phyloP scores from a whole-genome alignment of 148 eudicot species.

The Persicaria maculosa region DNA sequence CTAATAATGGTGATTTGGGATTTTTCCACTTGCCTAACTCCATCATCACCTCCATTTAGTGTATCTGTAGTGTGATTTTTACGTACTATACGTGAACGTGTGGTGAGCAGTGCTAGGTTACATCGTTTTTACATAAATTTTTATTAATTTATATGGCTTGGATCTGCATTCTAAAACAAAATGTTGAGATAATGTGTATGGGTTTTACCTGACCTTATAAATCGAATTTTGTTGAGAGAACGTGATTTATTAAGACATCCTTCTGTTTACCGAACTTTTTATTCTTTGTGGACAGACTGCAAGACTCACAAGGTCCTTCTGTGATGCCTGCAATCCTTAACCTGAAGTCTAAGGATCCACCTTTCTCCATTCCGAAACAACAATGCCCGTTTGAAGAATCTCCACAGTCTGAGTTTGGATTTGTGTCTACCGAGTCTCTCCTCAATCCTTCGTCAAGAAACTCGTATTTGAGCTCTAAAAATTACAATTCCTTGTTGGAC shows the following conservation, averaged over 20 bases:
- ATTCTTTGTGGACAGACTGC: slow-evolving; percentile 35
- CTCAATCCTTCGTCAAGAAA: slow-evolving; percentile 46
- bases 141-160: too few relatives aligned
- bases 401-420: slow-evolving; percentile 43
- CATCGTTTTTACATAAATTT: too few relatives aligned
- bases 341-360: slow-evolving; percentile 25
- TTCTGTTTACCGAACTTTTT: background rate
- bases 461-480: slow-evolving; percentile 22
- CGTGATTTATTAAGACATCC: too few relatives aligned
- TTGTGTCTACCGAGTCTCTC: slow-evolving; percentile 48
- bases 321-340: slow-evolving; percentile 26
- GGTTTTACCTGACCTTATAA: too few relatives aligned
- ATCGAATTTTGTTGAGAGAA: too few relatives aligned
- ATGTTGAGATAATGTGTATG: too few relatives aligned
- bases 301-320: slow-evolving; percentile 39
- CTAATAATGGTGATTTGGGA: slow-evolving; percentile 21
- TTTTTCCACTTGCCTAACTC: slow-evolving; percentile 19
- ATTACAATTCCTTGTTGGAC: slow-evolving; percentile 31
- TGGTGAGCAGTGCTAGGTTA: too few relatives aligned
- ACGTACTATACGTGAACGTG: too few relatives aligned
- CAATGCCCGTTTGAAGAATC: slow-evolving; percentile 23
- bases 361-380: slow-evolving; percentile 42
- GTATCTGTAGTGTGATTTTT: too few relatives aligned
- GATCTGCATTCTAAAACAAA: too few relatives aligned
- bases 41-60: background rate